A percentile compares a stretch with the other conserved stretches of the same genome.
Conservation (phyloP, 2,329 filamentous ascomycete species). For the Exophiala bonariae region DNA sequence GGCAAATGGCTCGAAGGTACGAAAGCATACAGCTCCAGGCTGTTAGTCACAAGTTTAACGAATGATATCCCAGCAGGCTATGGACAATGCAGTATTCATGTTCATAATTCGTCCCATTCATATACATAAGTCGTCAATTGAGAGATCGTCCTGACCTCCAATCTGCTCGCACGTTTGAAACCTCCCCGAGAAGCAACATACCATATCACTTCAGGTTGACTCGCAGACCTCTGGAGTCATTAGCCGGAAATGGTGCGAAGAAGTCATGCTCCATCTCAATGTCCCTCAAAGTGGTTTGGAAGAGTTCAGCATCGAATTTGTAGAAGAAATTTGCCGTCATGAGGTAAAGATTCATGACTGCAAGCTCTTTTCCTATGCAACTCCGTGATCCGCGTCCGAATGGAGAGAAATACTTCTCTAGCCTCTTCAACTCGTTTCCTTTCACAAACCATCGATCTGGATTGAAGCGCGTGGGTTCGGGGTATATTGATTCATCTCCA, state of each 20-base stretch:
- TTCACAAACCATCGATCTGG: conserved; percentile 30
- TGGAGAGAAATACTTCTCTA: conserved; percentile 29
- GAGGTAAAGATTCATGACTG: conserved; percentile 32
- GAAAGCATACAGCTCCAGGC: too few relatives aligned
- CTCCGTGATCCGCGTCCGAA: conserved; percentile 30
- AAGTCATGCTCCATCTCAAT: conserved; percentile 32
- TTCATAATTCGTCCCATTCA: too few relatives aligned
- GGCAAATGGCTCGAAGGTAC: too few relatives aligned
- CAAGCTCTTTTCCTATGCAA: conserved; percentile 32
- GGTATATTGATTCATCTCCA: conserved; percentile 30
- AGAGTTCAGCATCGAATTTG: conserved; percentile 31
- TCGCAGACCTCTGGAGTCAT: conserved; percentile 29
- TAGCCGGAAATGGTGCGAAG: conserved; percentile 30
- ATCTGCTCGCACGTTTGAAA: too few relatives aligned
- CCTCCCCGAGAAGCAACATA: too few relatives aligned
- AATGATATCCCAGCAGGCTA: too few relatives aligned
- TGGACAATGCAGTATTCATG: too few relatives aligned
- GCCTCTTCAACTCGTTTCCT: conserved; percentile 24
- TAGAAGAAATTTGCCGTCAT: conserved; percentile 30
- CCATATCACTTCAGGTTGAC: conserved; percentile 19
- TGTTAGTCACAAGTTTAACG: too few relatives aligned
- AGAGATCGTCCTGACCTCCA: too few relatives aligned
- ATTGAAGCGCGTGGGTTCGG: conserved; percentile 42
- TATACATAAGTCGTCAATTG: too few relatives aligned
- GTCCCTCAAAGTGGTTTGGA: conserved; percentile 32